Conservation (phyloP, 306 rosid genomes). For the Quercus dentata region DNA sequence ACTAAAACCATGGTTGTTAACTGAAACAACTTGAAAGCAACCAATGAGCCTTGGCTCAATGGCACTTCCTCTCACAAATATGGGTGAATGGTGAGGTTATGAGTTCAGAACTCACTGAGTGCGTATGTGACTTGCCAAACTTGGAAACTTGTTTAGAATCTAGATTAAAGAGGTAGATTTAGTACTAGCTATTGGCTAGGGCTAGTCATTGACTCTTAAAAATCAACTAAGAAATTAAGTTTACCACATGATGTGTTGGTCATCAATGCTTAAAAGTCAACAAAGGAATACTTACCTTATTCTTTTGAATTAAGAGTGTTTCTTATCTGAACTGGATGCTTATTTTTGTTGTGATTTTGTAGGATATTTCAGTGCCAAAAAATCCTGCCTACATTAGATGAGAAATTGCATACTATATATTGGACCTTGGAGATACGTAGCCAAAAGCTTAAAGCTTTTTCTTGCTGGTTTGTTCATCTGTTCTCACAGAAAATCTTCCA, state of each 20-base stretch:
- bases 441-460: neutral
- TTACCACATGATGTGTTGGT: neutral
- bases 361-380: neutral
- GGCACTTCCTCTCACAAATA: too few species aligned
- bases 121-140: too few species aligned
- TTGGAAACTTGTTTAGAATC: neutral
- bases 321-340: neutral
- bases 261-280: neutral
- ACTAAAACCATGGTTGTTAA: neutral
- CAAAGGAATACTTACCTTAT: neutral
- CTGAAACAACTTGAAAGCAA: too few species aligned
- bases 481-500: conserved; percentile 1
- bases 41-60: too few species aligned
- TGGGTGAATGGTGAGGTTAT: too few species aligned
- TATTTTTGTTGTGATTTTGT: neutral
- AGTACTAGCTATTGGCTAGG: neutral
- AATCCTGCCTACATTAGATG: neutral
- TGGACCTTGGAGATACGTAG: neutral
- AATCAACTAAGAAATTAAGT: neutral
- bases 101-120: too few species aligned
- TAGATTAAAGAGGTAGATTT: neutral
- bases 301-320: neutral
- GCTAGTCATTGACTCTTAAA: neutral
- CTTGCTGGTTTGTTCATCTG: conserved; percentile 2
- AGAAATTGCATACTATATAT: neutral